Evolutionary conservation across 2,329 filamentous ascomycete genomes (phyloP), one percentile per base, ranked within the genome.

Genomic region (Diaporthe helianthi): DNA sequence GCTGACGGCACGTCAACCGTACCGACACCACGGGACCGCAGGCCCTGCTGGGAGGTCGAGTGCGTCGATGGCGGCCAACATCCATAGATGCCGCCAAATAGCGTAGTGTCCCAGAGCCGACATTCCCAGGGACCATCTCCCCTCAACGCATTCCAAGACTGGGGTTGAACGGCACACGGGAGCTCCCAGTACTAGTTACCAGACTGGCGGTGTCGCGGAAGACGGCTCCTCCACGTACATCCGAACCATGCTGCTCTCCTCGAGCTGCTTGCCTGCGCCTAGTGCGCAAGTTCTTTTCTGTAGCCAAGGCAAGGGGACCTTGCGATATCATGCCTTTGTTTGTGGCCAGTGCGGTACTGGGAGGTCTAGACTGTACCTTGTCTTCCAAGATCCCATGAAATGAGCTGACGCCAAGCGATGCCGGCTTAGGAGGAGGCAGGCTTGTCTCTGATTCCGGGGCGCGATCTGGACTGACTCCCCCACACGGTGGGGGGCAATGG

Each of bases 171-270:
- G 52, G 69, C 58, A 71, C 8, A 53, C 69, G 69, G 69, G 65
- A 71, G 53, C 65, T 60, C 66, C 69, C 69, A 65, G 38, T 49
- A 47, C 31, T 33, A 58, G 51, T 47, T 68, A 53, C 65, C 69
- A 54, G 15, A 19, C 66, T 71, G 69, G 61, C 69, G 68, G 61
- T 54, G 61, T 69, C 61, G 67, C 44, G 15, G 49, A 53, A 65
- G 51, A 44, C 67, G 36, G 51, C 51, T 41, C 31, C 26, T 47
- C 46, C 64, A 55, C 44, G 31, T 31, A 31, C 58, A 66, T 49
- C 33, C 44, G 64, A 55, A 55, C 61, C 63, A 52, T 68, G 53
- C 41, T 51, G 33, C 54, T 46, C 54, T 36, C 46, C 24, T 44
- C 44, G n/a, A 44, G 13, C 19, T 68, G 44, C 53, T 61, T 55